Percentiles rank a stretch among this genome's conserved stretches.
phyloP scores from a whole-genome alignment of 306 rosid species.

The Cucurbita argyrosperma region DNA sequence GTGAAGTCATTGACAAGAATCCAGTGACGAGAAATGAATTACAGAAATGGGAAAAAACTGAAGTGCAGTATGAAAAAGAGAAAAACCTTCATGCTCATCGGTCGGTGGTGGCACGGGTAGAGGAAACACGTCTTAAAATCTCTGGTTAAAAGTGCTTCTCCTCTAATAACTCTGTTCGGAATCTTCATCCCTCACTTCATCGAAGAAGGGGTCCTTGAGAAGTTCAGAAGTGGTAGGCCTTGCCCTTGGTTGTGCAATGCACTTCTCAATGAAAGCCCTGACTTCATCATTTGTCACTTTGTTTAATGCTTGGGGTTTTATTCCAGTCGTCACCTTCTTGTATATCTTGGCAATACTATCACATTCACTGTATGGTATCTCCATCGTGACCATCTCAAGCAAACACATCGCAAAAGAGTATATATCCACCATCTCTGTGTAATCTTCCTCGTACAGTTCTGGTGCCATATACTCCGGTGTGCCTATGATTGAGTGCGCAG shows the following conservation, averaged over 20 bases:
- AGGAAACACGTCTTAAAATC: background rate
- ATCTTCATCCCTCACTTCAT: slow-evolving; percentile 36
- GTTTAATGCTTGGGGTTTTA: slow-evolving; percentile 51
- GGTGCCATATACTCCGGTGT: slow-evolving; percentile 97
- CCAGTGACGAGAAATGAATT: background rate
- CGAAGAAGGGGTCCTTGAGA: slow-evolving; percentile 69
- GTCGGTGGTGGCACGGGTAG: background rate
- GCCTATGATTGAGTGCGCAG: slow-evolving; percentile 75
- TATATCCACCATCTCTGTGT: slow-evolving; percentile 94
- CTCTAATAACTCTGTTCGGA: slow-evolving; percentile 13
- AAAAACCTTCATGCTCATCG: background rate
- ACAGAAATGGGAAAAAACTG: background rate
- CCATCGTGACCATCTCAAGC: slow-evolving; percentile 88
- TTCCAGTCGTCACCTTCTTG: slow-evolving; percentile 63
- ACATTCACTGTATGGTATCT: slow-evolving; percentile 88
- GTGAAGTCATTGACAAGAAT: background rate
- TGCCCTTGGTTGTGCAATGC: slow-evolving; percentile 72
- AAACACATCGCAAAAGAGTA: slow-evolving; percentile 89
- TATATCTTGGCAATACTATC: slow-evolving; percentile 73
- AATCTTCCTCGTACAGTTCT: slow-evolving; percentile 81
- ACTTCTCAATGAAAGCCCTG: slow-evolving; percentile 62
- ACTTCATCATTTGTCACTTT: slow-evolving; percentile 52
- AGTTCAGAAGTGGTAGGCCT: slow-evolving; percentile 85
- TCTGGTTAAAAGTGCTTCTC: background rate
- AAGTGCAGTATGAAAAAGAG: background rate